Conservation (phyloP, 129 eudicot genomes). For the Escallonia herrerae region DNA sequence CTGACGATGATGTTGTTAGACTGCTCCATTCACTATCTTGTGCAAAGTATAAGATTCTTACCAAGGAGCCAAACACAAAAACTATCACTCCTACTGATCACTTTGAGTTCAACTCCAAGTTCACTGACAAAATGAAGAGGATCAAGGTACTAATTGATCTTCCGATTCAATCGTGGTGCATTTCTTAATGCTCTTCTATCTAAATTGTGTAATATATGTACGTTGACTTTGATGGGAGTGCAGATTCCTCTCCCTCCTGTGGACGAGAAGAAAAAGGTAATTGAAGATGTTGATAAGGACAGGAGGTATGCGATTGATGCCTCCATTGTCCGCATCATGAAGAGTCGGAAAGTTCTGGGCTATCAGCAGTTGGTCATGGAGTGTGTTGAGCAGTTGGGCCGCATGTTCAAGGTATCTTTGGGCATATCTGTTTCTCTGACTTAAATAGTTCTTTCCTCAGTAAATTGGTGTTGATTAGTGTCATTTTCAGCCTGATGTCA, state of each 20-base stretch:
- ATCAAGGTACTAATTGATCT: constrained; percentile 51
- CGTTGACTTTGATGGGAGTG: background rate
- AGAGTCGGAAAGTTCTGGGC: constrained; percentile 79
- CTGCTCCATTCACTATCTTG: constrained; percentile 95
- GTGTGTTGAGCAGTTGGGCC: constrained; percentile 95
- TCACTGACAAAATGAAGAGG: constrained; percentile 93
- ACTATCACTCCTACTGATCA: constrained; percentile 66
- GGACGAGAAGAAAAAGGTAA: constrained; percentile 92
- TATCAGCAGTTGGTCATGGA: constrained; percentile 90
- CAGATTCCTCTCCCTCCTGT: constrained; percentile 94
- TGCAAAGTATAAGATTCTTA: constrained; percentile 84
- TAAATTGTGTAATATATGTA: background rate
- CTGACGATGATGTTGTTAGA: constrained; percentile 86
- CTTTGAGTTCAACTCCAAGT: constrained; percentile 78
- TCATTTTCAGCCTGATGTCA: constrained; percentile 72
- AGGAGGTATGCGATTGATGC: constrained; percentile 87
- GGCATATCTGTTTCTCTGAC: background rate
- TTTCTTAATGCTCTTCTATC: background rate
- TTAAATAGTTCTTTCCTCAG: background rate
- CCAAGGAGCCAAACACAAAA: constrained; percentile 87
- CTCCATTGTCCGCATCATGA: constrained; percentile 86
- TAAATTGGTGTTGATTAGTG: background rate
- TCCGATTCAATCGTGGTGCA: background rate
- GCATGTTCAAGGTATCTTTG: constrained; percentile 77
- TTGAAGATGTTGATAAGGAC: constrained; percentile 92